Base-by-base conservation (phyloP, 2,329 filamentous ascomycete species). In the Cordyceps fumosorosea region DNA sequence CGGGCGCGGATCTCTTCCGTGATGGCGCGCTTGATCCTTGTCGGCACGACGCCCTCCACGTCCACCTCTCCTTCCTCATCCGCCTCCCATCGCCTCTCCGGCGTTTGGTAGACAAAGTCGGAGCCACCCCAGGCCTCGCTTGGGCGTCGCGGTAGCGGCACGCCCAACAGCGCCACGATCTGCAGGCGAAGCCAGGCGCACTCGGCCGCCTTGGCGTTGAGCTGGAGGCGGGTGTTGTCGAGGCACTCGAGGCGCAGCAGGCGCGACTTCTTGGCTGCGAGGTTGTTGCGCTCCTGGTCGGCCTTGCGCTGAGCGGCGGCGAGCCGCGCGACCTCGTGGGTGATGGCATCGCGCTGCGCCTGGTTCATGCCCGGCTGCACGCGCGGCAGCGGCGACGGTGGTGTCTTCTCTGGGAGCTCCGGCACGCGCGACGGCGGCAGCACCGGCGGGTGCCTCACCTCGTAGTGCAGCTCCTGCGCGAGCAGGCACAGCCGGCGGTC, bases 201-300 rank as follows among this genome's bases (percentile, higher is more conserved):
- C 64, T 73, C 69, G 6, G 70, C 64, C 6, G 66, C 61, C 42
- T 66, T 63, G 2, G 67, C 65, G 45, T 70, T 67, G 18, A 69
- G 63, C 24, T 74, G 63, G 3, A 34, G 20, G 2, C 66, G 67
- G 8, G 67, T 66, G 12, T 67, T 63, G 0, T 60, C 53, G 1
- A 73, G 65, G 0, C 66, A 63, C 56, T 75, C 74, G 29, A 71
- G 60, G 0, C 74, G 69, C 22, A 69, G 65, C 22, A 69, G 64
- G 0, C 76, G 69, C 12, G 70, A 73, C 59, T 75, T 72, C 65
- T 73, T 74, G 26, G 76, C 76, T 0, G 76, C 73, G 42, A 67
- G 62, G 63, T 76, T 77, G 67, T 78, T 78, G 5, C 75, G 67
- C 48, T 69, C 62, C 2, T 72, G 68, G 20, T 75, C 71, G 6